A percentile compares a stretch with the other conserved stretches of the same genome.
Evolutionary conservation across 495 filamentous ascomycete species (phyloP).

Genomic region (Alectoria sarmentosa): DNA sequence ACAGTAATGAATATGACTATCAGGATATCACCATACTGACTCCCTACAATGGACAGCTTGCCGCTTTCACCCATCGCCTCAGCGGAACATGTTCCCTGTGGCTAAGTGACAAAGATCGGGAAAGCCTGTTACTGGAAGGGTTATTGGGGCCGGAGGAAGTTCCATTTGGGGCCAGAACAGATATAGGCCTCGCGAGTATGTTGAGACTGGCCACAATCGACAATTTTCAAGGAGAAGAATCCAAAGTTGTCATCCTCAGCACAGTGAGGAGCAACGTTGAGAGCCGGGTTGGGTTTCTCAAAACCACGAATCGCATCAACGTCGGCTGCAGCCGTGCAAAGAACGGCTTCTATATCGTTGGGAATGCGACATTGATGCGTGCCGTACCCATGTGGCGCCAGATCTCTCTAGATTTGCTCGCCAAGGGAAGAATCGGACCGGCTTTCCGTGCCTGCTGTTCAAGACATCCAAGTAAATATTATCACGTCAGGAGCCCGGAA

Average conservation of each 20-base stretch:
- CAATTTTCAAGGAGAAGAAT: slow-evolving; percentile 72
- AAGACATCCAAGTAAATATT: slow-evolving; percentile 50
- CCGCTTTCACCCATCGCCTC: slow-evolving; percentile 27
- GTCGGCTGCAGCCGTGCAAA: slow-evolving; percentile 64
- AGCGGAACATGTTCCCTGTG: slow-evolving; percentile 29
- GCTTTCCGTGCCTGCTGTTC: slow-evolving; percentile 54
- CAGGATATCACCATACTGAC: slow-evolving; percentile 26
- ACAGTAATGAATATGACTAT: slow-evolving; percentile 24
- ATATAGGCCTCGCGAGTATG: slow-evolving; percentile 41
- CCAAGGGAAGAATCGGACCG: slow-evolving; percentile 44
- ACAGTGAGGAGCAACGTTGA: slow-evolving; percentile 63
- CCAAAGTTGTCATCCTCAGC: slow-evolving; percentile 65
- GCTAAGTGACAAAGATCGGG: slow-evolving; percentile 52
- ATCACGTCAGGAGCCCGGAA: slow-evolving; percentile 47
- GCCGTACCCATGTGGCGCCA: slow-evolving; percentile 60
- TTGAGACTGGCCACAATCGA: slow-evolving; percentile 63
- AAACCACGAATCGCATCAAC: slow-evolving; percentile 69
- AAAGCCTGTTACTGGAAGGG: slow-evolving; percentile 44
- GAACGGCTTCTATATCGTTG: slow-evolving; percentile 76
- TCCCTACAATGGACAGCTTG: slow-evolving; percentile 27
- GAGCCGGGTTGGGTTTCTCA: slow-evolving; percentile 59
- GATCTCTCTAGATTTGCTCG: slow-evolving; percentile 46
- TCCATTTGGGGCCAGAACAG: slow-evolving; percentile 17
- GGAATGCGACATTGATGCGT: slow-evolving; percentile 50
- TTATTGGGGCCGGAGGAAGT: slow-evolving; percentile 20